phyloP scores from a whole-genome alignment of 2,329 filamentous ascomycete genomes.

The Cercospora berteroae region DNA sequence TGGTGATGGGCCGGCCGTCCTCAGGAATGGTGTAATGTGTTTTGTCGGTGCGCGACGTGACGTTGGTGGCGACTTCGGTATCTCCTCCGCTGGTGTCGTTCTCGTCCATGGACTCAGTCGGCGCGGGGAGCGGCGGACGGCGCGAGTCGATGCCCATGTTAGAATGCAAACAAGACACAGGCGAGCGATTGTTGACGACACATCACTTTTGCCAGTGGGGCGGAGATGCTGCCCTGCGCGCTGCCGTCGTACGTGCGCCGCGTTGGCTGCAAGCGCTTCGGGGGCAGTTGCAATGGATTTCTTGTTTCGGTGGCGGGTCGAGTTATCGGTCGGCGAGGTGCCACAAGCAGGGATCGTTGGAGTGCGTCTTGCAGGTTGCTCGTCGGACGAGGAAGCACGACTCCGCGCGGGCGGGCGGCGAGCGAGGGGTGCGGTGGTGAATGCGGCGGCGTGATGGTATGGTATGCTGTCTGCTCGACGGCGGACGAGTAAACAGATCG shows the following conservation, averaged over 20 bases:
- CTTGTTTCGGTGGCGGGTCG: conserved; percentile 9
- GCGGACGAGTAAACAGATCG: neutral
- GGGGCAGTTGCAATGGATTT: neutral
- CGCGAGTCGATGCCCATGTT: conserved; percentile 25
- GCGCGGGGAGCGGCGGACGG: conserved; percentile 66
- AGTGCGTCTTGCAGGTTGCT: conserved; percentile 1
- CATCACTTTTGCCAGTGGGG: conserved; percentile 14
- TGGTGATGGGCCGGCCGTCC: conserved; percentile 88
- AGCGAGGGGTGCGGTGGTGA: neutral
- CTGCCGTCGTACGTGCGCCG: conserved; percentile 2
- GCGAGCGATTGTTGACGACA: conserved; percentile 6
- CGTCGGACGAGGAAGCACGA: neutral
- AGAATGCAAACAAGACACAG: conserved; percentile 13
- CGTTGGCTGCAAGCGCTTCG: conserved; percentile 6
- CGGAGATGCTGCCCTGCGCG: conserved; percentile 6
- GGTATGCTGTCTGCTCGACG: neutral
- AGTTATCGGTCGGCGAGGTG: conserved; percentile 6
- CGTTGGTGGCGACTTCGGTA: conserved; percentile 61
- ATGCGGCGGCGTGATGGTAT: neutral
- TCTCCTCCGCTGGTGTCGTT: conserved; percentile 40
- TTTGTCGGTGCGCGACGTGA: conserved; percentile 66
- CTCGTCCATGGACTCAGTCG: conserved; percentile 68
- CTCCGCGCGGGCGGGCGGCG: neutral
- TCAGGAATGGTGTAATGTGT: conserved; percentile 79
- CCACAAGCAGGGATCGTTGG: conserved; percentile 11